A percentile compares a stretch with the other conserved stretches of the same genome.
Conservation (phyloP, 2,329 filamentous ascomycete genomes). For the Colletotrichum endophyticum region DNA sequence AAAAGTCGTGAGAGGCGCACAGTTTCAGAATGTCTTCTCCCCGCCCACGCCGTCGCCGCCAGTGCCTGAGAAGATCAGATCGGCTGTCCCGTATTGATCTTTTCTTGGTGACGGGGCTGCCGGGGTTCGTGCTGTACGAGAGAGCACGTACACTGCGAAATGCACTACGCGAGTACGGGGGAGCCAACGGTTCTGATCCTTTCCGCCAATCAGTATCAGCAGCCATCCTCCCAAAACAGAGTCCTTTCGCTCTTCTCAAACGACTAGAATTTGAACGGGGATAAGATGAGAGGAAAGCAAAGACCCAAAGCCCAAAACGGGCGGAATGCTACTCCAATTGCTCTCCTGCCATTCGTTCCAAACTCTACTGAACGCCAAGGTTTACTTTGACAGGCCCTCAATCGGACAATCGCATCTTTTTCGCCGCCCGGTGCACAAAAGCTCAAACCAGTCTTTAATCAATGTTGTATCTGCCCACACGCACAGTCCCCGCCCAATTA, state of each 20-base stretch:
- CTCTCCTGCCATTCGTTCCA: neutral
- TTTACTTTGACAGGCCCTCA: neutral
- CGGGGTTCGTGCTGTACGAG: neutral
- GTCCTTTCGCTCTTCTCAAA: neutral
- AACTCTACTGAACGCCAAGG: neutral
- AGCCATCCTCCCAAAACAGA: neutral
- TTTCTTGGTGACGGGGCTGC: slow-evolving; percentile 14
- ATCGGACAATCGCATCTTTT: neutral
- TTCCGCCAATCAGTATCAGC: neutral
- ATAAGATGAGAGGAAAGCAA: neutral
- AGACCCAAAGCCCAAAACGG: neutral
- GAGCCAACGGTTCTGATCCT: neutral
- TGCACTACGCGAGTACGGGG: neutral
- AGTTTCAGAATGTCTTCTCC: slow-evolving; percentile 6
- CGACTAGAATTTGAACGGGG: neutral
- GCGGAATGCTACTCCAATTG: neutral
- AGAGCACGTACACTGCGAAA: neutral
- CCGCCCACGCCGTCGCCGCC: neutral
- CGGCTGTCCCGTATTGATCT: neutral
- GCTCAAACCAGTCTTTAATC: slow-evolving; percentile 10
- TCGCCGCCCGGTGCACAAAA: neutral
- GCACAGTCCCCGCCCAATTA: neutral
- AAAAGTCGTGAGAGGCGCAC: neutral
- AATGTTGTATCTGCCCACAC: neutral
- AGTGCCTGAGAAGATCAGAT: neutral